A percentile compares a stretch with the other conserved stretches of the same genome.
phyloP scores from a whole-genome alignment of 805 yeast genomes.

The Naumovozyma castellii region DNA sequence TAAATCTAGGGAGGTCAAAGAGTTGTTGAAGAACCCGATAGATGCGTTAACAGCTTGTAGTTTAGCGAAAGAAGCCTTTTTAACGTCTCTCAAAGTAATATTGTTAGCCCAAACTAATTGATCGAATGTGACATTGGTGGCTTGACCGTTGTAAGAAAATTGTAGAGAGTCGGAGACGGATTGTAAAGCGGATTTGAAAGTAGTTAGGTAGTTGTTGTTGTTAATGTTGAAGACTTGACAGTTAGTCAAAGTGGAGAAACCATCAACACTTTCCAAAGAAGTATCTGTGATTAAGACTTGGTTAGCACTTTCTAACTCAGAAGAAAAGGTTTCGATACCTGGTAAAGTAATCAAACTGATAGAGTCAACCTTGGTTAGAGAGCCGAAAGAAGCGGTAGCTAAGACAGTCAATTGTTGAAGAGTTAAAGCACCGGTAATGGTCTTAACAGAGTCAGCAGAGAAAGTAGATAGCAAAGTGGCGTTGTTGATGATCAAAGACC shows the following conservation, averaged over 20 bases:
- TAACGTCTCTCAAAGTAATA: conserved; percentile 73
- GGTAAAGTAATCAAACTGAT: conserved; percentile 79
- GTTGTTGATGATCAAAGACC: conserved; percentile 59
- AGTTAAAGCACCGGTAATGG: conserved; percentile 61
- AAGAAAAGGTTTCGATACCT: conserved; percentile 61
- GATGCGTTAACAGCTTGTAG: conserved; percentile 72
- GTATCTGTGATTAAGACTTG: conserved; percentile 67
- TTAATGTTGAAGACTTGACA: conserved; percentile 64
- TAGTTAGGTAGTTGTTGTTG: conserved; percentile 76
- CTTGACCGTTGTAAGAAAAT: conserved; percentile 77
- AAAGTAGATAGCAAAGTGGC: conserved; percentile 54
- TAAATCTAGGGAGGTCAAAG: conserved; percentile 47
- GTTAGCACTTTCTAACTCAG: conserved; percentile 65
- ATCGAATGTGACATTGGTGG: conserved; percentile 60
- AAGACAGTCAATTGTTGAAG: conserved; percentile 59
- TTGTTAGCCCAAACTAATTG: conserved; percentile 77
- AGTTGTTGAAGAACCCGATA: conserved; percentile 67
- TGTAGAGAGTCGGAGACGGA: conserved; percentile 66
- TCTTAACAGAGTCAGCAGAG: conserved; percentile 69
- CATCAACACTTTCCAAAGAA: conserved; percentile 55
- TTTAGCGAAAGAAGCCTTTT: conserved; percentile 59
- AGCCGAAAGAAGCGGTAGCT: conserved; percentile 61
- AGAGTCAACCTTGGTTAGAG: conserved; percentile 71
- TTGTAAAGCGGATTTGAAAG: conserved; percentile 63
- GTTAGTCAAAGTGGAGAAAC: conserved; percentile 40